Conservation (phyloP, 345 rosid genomes). For the Passiflora organensis region DNA sequence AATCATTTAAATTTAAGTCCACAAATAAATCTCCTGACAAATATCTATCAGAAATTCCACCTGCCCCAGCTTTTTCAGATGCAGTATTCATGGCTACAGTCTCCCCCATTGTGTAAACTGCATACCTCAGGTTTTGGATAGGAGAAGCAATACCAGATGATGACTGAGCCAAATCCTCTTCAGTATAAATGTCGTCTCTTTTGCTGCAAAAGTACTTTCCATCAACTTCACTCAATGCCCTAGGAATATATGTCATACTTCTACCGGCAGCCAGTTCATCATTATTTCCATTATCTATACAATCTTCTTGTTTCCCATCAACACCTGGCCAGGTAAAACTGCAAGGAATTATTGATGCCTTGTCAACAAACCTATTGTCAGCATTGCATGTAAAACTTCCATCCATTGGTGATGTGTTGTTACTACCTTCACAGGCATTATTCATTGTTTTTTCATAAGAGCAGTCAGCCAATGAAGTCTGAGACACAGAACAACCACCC, state of each 20-base stretch:
- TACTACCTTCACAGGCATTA: constrained; percentile 30
- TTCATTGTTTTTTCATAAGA: constrained; percentile 27
- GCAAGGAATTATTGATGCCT: constrained; percentile 19
- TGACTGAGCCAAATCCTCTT: constrained; percentile 27
- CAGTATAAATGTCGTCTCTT: constrained; percentile 25
- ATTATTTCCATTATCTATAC: constrained; percentile 26
- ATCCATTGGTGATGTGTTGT: constrained; percentile 23
- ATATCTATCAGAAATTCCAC: constrained; percentile 21
- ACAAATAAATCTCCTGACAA: constrained; percentile 1
- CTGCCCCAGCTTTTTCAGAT: constrained; percentile 22
- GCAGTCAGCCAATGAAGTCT: constrained; percentile 28
- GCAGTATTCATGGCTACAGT: constrained; percentile 22
- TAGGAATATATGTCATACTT: constrained; percentile 27
- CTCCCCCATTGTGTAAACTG: constrained; percentile 19
- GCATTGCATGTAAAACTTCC: constrained; percentile 25
- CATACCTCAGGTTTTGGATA: constrained; percentile 14
- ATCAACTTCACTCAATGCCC: constrained; percentile 15
- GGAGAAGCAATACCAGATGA: constrained; percentile 23
- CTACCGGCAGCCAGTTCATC: constrained; percentile 21
- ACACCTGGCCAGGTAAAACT: constrained; percentile 21
- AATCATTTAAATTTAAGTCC: constrained; percentile 26
- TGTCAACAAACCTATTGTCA: constrained; percentile 23
- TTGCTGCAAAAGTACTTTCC: constrained; percentile 14
- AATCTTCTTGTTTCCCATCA: constrained; percentile 16
- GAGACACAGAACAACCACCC: constrained; percentile 31